Evolutionary conservation across 1,284 basidiomycete genomes (phyloP).

Genomic region (Boletellus dicymbophilus): DNA sequence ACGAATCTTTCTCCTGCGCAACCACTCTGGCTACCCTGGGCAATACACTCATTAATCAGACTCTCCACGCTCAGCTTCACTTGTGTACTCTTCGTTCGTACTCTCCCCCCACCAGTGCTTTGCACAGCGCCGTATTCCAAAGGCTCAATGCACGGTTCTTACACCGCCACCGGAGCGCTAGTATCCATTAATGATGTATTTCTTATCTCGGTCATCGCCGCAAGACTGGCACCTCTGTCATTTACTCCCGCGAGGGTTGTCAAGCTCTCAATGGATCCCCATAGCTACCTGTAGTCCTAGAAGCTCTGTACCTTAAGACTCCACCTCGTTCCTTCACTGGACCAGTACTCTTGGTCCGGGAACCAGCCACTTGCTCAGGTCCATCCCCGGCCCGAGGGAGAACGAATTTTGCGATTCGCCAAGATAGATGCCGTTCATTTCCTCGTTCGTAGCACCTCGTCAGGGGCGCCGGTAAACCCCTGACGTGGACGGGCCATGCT

Average conservation of each 20-base stretch:
- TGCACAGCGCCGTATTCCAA: conserved; percentile 12
- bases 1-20: conserved; percentile 1
- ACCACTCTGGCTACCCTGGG: not conserved
- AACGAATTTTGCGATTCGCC: conserved; percentile 17
- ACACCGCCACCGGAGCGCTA: conserved; percentile 17
- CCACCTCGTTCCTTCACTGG: not conserved
- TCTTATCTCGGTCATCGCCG: conserved; percentile 31
- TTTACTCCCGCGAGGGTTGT: conserved; percentile 29
- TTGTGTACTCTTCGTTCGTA: too few relatives aligned
- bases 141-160: conserved; percentile 7
- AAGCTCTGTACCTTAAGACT: not conserved
- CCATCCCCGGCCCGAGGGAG: conserved; percentile 13
- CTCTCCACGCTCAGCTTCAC: not conserved
- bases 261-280: conserved; percentile 1
- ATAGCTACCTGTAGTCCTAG: not conserved
- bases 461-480: conserved; percentile 23
- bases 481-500: conserved; percentile 29
- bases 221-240: not conserved
- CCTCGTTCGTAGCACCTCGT: conserved; percentile 8
- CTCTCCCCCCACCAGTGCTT: conserved; percentile 2
- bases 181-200: conserved; percentile 8
- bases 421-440: conserved; percentile 32
- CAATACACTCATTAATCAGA: conserved; percentile 7
- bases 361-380: not conserved
- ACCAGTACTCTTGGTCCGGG: not conserved